Conservation (phyloP, 176 grass and related monocot genomes). For the Musa troglodytarum region DNA sequence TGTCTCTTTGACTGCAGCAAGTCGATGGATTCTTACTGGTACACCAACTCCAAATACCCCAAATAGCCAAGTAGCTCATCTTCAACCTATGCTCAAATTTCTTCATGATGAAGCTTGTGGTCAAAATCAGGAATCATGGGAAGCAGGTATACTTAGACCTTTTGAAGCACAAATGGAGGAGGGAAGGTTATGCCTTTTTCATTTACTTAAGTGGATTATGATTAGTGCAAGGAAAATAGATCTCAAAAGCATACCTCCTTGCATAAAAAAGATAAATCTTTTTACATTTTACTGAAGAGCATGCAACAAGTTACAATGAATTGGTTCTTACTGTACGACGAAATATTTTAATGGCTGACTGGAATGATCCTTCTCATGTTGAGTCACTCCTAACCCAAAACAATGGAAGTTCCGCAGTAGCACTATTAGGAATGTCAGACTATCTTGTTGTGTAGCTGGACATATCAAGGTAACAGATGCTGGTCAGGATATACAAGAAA, state of each 20-base stretch:
- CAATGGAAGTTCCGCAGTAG: constrained; percentile 90
- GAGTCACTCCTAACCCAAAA: constrained; percentile 95
- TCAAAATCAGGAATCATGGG: constrained; percentile 76
- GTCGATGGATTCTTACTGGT: constrained; percentile 95
- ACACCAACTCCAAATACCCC: constrained; percentile 93
- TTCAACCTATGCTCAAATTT: constrained; percentile 95
- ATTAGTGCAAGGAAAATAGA: constrained; percentile 95
- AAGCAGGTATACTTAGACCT: constrained; percentile 61
- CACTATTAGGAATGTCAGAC: constrained; percentile 81
- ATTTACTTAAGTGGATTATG: constrained; percentile 76
- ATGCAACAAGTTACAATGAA: constrained; percentile 93
- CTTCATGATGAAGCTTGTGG: constrained; percentile 89
- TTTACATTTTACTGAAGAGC: constrained; percentile 71
- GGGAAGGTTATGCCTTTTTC: constrained; percentile 47
- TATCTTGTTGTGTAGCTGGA: constrained; percentile 91
- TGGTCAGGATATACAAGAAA: constrained; percentile 91
- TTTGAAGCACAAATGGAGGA: constrained; percentile 86
- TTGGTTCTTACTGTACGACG: constrained; percentile 70
- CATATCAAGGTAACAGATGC: constrained; percentile 91
- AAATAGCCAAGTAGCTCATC: constrained; percentile 84
- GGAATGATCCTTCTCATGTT: constrained; percentile 97
- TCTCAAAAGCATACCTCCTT: constrained; percentile 80
- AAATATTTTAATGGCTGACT: constrained; percentile 97
- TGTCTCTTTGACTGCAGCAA: constrained; percentile 79
- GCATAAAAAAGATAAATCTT: constrained; percentile 70